Base-by-base conservation (phyloP, 768 basidiomycete genomes). In the Galerina sulciceps region DNA sequence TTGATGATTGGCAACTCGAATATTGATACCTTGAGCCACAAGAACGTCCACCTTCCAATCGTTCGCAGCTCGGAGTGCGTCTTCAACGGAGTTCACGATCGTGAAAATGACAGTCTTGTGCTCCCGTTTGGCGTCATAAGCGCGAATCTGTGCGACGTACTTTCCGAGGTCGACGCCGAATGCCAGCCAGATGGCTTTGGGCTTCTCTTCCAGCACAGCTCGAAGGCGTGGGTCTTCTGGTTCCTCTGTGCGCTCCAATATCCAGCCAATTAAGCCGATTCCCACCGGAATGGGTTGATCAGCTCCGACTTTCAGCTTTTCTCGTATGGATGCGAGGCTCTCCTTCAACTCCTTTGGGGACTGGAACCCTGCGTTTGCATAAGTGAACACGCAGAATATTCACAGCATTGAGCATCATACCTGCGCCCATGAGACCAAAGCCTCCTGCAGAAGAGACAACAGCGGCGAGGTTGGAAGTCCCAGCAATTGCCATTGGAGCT, bases 181-280 rank as follows among this genome's bases (percentile, higher is more conserved):
- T 0, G 85, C 79, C 34, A 90, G 75, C 86, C 87, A 90, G 37
- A 90, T 69, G 0, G 84, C 82, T 31, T 8, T 31, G 1, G 26
- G 26, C 2, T 71, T 68, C 56, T 77, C 72, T 47, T 78, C 80
- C 41, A 88, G 75, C 17, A 80, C 75, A 14, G 73, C 67, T 13
- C 69, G 65, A 18, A 88, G 68, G 18, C 81, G 56, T 9, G 71
- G 71, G 35, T 75, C 73, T 3, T 73, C 73, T 4, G 73, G 66
- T 4, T 55, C 53, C 17, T 73, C 73, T 1, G 76, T 72, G 22
- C 73, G 68, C 17, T 89, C 85, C 14, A 88, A 72, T 45, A 78
- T 73, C 83, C 84, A 89, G 2, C 78, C 79, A 20, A 88, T 63
- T 67, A 84, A 82, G 1, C 88, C 88, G n/a, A 86, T 14, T n/a